phyloP scores from a whole-genome alignment of 2,329 filamentous ascomycete genomes.

The Colletotrichum agaves region DNA sequence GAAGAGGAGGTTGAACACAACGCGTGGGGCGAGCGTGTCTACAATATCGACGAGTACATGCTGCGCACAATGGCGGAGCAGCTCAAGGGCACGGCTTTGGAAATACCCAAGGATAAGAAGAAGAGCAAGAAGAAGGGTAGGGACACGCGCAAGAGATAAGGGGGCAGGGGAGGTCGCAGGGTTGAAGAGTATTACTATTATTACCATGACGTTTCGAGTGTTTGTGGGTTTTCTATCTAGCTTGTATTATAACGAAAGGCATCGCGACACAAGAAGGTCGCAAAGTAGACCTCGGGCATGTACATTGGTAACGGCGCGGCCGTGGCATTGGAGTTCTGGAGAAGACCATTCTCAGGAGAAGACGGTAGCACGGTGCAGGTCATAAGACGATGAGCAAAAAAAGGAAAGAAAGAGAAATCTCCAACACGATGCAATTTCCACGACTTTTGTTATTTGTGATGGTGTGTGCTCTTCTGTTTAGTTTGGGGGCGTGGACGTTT shows the following conservation, averaged over 20 bases:
- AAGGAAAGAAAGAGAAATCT: constrained; percentile 18
- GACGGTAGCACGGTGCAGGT: neutral
- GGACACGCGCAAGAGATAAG: constrained; percentile 63
- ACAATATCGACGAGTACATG: constrained; percentile 81
- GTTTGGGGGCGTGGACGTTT: too few relatives aligned
- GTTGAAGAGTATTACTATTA: neutral
- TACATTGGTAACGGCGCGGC: constrained; percentile 21
- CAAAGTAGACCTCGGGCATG: constrained; percentile 23
- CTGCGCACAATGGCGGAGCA: constrained; percentile 73
- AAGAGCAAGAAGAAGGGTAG: constrained; percentile 69
- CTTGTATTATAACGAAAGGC: constrained; percentile 21
- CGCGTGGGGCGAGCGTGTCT: constrained; percentile 67
- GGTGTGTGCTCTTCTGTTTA: too few relatives aligned
- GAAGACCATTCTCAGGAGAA: neutral
- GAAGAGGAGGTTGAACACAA: constrained; percentile 63
- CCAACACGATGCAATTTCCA: neutral
- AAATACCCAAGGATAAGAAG: constrained; percentile 73
- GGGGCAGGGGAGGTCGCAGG: neutral
- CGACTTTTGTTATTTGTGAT: too few relatives aligned
- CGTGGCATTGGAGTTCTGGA: constrained; percentile 26
- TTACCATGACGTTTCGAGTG: neutral
- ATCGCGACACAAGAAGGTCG: constrained; percentile 17
- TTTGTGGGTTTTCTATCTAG: neutral
- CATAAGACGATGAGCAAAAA: constrained; percentile 24
- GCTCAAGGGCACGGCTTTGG: constrained; percentile 68